Conservation (phyloP, 495 filamentous ascomycete species). For the Penicillium fimorum region DNA sequence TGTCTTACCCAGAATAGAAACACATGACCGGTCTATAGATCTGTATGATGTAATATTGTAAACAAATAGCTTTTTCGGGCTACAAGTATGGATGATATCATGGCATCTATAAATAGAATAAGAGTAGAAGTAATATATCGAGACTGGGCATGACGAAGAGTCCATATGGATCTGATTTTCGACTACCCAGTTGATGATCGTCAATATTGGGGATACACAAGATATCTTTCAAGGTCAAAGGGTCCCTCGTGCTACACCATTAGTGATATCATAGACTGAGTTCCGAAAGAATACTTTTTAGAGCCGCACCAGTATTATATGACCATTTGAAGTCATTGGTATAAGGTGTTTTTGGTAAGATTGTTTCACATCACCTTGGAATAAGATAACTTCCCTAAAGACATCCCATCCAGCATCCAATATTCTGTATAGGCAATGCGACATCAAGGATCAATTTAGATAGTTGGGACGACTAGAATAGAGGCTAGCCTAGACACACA, state of each 20-base stretch:
- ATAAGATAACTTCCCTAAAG: background rate
- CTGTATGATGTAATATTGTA: background rate
- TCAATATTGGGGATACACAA: slow-evolving; percentile 1
- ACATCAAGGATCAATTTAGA: background rate
- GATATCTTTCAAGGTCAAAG: background rate
- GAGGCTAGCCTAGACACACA: background rate
- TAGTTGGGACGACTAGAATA: background rate
- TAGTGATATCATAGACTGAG: background rate
- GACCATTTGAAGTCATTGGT: background rate
- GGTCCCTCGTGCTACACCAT: background rate
- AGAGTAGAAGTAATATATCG: background rate
- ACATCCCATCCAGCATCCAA: background rate
- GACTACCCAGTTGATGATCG: background rate
- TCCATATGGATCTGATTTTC: background rate
- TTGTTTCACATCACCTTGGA: background rate
- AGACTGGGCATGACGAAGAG: background rate
- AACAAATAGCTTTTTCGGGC: background rate
- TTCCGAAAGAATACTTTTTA: background rate
- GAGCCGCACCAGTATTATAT: background rate
- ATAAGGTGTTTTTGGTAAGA: background rate
- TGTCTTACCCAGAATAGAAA: slow-evolving; percentile 1
- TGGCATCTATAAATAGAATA: background rate
- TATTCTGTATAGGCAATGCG: background rate
- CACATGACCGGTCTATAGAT: slow-evolving; percentile 4
- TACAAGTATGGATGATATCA: background rate